These are phyloP conservation scores for Mucor piriformis DNA, from an alignment of 371 early-diverging fungal genomes.

Conservation along the genomic window DNA sequence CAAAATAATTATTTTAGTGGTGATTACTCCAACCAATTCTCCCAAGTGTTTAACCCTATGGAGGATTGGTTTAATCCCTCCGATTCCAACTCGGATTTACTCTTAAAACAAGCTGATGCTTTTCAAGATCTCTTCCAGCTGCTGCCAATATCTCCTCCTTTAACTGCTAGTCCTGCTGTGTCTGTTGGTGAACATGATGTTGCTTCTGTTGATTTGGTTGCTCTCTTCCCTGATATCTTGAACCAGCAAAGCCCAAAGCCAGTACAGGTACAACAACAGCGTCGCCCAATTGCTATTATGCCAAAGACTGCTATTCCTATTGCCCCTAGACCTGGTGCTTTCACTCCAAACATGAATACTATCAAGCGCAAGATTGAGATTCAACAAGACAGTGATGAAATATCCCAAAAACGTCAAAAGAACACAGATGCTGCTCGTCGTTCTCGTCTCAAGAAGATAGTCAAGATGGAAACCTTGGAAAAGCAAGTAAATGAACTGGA, in stretches of 20 bases:
- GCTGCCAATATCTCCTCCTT: constrained; percentile 29
- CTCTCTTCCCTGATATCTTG: constrained; percentile 33
- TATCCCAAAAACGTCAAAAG: constrained; percentile 78
- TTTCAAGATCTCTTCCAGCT: constrained; percentile 24
- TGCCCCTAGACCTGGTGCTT: constrained; percentile 15
- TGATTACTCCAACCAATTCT: constrained; percentile 16
- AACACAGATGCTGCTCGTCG: constrained; percentile 96
- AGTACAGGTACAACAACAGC: constrained; percentile 3
- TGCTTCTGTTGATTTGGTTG: constrained; percentile 14
- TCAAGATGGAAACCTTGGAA: constrained; percentile 85
- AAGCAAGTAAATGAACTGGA: constrained; percentile 76
- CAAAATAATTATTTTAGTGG: constrained; percentile 1
- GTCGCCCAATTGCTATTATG: constrained; percentile 11
- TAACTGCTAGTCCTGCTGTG: constrained; percentile 23
- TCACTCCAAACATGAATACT: constrained; percentile 1
- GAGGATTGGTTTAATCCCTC: constrained; percentile 20
- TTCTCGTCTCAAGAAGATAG: constrained; percentile 85
- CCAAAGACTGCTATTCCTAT: constrained; percentile 19
- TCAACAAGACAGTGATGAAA: constrained; percentile 54
- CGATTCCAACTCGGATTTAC: constrained; percentile 1
- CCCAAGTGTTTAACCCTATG: constrained; percentile 11
- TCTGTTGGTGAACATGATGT: constrained; percentile 14
- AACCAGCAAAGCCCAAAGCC: not conserved
- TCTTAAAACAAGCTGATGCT: constrained; percentile 8
- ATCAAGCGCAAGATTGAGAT: constrained; percentile 12